Conservation (phyloP, 2,329 filamentous ascomycete genomes). For the Alternaria brassicae region DNA sequence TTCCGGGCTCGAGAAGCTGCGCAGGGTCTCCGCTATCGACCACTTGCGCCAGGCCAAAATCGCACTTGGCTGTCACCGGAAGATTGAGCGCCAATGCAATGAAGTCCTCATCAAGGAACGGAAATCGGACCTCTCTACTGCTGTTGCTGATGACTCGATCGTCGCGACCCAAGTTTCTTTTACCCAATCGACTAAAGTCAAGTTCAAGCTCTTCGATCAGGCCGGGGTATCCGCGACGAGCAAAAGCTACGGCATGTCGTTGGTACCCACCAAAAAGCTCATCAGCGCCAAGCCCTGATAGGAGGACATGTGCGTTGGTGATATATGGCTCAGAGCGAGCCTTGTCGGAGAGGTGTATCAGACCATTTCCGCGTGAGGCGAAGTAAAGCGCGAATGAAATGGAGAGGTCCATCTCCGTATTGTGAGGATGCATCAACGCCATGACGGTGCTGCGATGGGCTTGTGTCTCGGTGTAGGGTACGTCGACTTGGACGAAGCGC, state of each 20-base stretch:
- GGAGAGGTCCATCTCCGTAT: constrained; percentile 98
- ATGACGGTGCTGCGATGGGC: constrained; percentile 74
- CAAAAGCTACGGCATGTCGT: constrained; percentile 80
- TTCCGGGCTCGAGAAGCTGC: constrained; percentile 72
- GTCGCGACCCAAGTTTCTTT: constrained; percentile 93
- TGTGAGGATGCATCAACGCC: constrained; percentile 85
- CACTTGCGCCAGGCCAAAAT: constrained; percentile 65
- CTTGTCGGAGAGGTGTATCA: constrained; percentile 44
- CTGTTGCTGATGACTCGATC: constrained; percentile 91
- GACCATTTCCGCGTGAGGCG: constrained; percentile 76
- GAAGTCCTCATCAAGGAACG: constrained; percentile 86
- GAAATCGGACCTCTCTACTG: constrained; percentile 87
- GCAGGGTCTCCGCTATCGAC: constrained; percentile 30
- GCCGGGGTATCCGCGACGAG: constrained; percentile 70
- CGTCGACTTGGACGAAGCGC: constrained; percentile 85
- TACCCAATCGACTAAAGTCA: constrained; percentile 84
- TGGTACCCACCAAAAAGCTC: constrained; percentile 95
- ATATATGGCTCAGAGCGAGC: constrained; percentile 57
- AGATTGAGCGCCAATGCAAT: constrained; percentile 78
- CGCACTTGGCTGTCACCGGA: constrained; percentile 86
- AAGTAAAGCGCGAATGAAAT: constrained; percentile 96
- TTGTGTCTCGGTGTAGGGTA: constrained; percentile 78
- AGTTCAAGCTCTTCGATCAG: constrained; percentile 83
- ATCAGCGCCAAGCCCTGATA: constrained; percentile 93
- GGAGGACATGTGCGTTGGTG: constrained; percentile 78